These are phyloP conservation scores for Fusarium tjaetaba DNA, from an alignment of 2,329 filamentous ascomycete species.

Conservation along the genomic window DNA sequence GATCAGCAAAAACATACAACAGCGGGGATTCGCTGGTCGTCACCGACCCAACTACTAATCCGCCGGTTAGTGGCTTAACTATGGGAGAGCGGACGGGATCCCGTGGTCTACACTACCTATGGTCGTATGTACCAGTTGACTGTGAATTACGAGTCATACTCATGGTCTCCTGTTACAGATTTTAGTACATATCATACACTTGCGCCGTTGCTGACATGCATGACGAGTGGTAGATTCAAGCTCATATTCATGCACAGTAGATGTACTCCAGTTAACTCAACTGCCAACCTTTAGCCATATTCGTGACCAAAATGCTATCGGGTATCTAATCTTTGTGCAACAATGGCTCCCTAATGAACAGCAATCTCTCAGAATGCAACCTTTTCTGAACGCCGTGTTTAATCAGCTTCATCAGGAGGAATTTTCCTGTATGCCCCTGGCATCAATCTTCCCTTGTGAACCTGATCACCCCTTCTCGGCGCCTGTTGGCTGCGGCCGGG, in stretches of 20 bases:
- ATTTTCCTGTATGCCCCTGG: background rate
- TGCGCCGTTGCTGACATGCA: no score
- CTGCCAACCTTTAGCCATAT: rapidly evolving
- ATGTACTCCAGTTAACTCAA: rapidly evolving
- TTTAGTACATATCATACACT: rapidly evolving
- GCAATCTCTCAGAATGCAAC: no score
- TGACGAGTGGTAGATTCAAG: rapidly evolving
- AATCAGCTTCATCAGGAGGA: background rate
- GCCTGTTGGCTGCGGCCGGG: rapidly evolving
- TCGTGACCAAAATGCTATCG: rapidly evolving
- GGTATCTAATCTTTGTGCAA: no score
- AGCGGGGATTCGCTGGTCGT: background rate
- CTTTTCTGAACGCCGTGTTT: background rate
- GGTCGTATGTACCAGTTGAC: background rate
- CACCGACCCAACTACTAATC: background rate
- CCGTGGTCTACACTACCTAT: background rate
- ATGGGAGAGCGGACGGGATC: background rate
- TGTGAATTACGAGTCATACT: rapidly evolving
- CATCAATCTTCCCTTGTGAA: rapidly evolving
- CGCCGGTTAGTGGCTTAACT: background rate
- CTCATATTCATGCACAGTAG: rapidly evolving
- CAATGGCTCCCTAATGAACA: no score
- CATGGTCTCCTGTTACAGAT: rapidly evolving
- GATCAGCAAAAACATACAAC: background rate
- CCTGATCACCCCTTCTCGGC: rapidly evolving